phyloP scores from a whole-genome alignment of 2,329 filamentous ascomycete species.

The Diplodia seriata region DNA sequence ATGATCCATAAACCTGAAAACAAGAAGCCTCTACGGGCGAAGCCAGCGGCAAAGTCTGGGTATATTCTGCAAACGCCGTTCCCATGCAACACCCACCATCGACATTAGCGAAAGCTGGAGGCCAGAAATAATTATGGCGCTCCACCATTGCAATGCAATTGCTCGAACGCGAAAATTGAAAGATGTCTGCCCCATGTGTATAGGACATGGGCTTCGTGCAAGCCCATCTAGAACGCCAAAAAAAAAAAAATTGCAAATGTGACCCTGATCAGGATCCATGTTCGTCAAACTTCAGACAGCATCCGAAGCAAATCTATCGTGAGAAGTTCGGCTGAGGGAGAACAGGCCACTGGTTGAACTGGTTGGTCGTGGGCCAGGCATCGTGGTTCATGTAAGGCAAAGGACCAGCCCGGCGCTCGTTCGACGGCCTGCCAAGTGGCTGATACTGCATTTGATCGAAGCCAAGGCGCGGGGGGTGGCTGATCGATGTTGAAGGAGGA shows the following conservation, averaged over 20 bases:
- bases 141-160: constrained; percentile 24
- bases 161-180: constrained; percentile 22
- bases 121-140: constrained; percentile 8
- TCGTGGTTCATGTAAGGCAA: constrained; percentile 53
- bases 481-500: constrained; percentile 78
- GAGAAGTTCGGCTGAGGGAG: constrained; percentile 47
- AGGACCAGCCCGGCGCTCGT: constrained; percentile 53
- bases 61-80: constrained; percentile 27
- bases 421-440: constrained; percentile 55
- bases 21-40: constrained; percentile 20
- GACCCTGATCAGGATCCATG: not conserved
- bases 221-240: constrained; percentile 29
- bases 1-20: constrained; percentile 6
- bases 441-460: constrained; percentile 61
- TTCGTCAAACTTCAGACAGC: constrained; percentile 16
- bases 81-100: constrained; percentile 27
- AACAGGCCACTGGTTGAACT: constrained; percentile 49
- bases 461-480: constrained; percentile 57
- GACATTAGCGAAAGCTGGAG: constrained; percentile 15
- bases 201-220: not conserved
- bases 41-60: constrained; percentile 29
- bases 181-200: constrained; percentile 10
- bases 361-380: constrained; percentile 48
- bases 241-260: constrained; percentile 17
- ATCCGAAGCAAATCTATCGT: constrained; percentile 27